A percentile compares a stretch with the other conserved stretches of the same genome.
Conservation (phyloP, 306 rosid genomes). For the Hippophae rhamnoides region DNA sequence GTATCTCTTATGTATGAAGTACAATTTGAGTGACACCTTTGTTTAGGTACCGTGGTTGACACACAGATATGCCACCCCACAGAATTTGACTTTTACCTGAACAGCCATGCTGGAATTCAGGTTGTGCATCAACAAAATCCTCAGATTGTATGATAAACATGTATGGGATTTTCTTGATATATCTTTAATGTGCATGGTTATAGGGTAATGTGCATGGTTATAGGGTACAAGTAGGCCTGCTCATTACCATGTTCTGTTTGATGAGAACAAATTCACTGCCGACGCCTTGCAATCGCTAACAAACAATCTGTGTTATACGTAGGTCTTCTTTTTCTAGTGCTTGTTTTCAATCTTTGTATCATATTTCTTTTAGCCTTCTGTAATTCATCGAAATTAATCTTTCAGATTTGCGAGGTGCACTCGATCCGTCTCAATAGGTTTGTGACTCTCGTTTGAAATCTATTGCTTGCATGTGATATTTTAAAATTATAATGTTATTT, state of each 20-base stretch:
- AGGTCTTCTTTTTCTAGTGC: background rate
- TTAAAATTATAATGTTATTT: background rate
- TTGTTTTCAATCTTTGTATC: background rate
- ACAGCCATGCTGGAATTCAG: conserved; percentile 83
- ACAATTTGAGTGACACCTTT: background rate
- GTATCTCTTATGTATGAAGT: background rate
- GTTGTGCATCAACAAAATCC: conserved; percentile 10
- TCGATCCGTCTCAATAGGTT: conserved; percentile 40
- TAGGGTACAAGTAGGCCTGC: conserved; percentile 47
- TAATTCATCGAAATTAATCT: background rate
- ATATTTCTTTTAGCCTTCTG: background rate
- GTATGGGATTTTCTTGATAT: background rate
- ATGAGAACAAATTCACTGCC: conserved; percentile 33
- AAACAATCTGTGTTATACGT: conserved; percentile 44
- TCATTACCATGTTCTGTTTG: conserved; percentile 36
- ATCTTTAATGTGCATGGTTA: background rate
- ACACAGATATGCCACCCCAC: conserved; percentile 54
- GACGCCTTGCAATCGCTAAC: conserved; percentile 33
- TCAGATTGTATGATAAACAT: background rate
- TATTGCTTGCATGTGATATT: background rate
- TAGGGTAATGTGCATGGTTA: conserved; percentile 26
- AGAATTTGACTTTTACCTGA: conserved; percentile 61
- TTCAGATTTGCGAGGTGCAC: conserved; percentile 48
- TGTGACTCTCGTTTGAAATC: background rate
- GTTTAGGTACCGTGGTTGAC: conserved; percentile 72